Conservation (phyloP, 768 basidiomycete species). For the Cubamyces sp. region DNA sequence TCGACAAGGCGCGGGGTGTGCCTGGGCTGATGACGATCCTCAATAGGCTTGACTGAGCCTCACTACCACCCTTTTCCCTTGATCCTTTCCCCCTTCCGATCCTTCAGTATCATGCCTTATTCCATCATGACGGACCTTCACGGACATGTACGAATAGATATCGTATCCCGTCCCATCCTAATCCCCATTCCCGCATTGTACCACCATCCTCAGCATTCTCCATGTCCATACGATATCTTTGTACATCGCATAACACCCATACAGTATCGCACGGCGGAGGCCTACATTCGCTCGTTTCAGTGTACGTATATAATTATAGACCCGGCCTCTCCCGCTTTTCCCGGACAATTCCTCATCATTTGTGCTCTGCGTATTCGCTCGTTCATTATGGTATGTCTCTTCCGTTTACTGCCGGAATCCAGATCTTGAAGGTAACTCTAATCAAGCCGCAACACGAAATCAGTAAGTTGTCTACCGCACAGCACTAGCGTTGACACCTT, state of each 20-base stretch:
- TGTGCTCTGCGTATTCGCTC: not conserved
- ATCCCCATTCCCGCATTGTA: conserved; percentile 10
- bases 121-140: conserved; percentile 7
- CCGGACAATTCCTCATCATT: not conserved
- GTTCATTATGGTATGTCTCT: not conserved
- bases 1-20: conserved; percentile 62
- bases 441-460: too few species aligned
- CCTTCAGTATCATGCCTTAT: not conserved
- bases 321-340: not conserved
- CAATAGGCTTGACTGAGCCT: conserved; percentile 37
- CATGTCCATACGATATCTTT: not conserved
- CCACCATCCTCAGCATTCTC: conserved; percentile 2
- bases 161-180: conserved; percentile 6
- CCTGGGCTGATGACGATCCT: conserved; percentile 80
- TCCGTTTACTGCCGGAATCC: too few species aligned
- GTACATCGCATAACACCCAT: not conserved
- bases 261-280: not conserved
- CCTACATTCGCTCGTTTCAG: not conserved
- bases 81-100: not conserved
- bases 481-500: too few species aligned
- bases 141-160: conserved; percentile 14
- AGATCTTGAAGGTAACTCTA: too few species aligned
- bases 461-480: too few species aligned
- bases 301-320: conserved; percentile 13
- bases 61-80: not conserved